Base-by-base conservation (phyloP, 2,329 filamentous ascomycete genomes). In the Sclerotiophoma versabilis region DNA sequence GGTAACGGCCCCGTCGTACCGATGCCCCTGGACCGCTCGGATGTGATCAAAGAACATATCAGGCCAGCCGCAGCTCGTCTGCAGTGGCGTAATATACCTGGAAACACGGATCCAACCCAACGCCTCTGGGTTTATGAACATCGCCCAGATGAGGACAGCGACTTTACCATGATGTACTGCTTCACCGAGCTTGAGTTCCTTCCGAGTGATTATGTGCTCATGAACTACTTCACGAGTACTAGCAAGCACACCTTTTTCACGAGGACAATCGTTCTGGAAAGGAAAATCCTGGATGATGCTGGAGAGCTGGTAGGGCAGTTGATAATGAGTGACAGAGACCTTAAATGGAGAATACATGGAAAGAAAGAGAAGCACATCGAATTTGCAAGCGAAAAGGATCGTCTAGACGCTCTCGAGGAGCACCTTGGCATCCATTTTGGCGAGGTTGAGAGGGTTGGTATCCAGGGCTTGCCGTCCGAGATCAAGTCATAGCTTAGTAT, bases 91-190 rank as follows among this genome's bases (percentile, higher is more conserved):
- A 73, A 72, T 41, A 67, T 76, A 23, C 49, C 66, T 2, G 68
- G 48, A 0, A 73, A 71, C 37, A 69, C 62, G 2, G 74, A 76
- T 36, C 58, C 64, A 5, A 64, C 69, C 25, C 76, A 76, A 50
- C 73, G 77, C 19, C 60, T 80, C 4, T 80, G 79, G 78, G 74
- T 79, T 9, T 79, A 76, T 46, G 75, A 80, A 60, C 67, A 69
- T 53, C 65, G 65, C 3, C 64, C 59, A 4, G 60, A 71, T 15
- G 66, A 72, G 0, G 74, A 80, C 0, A 75, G 73, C 39, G 76
- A 78, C 2, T 92, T 87, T 84, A 76, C 80, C 19, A 76, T 83
- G 1, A 82, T 80, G 41, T 91, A 90, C 70, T 84, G 81, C 57
- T 92, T 92, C 70, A 81, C 82, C 12, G 74, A 76, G 60, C 57